These are phyloP conservation scores for Ambrosiella cleistominuta DNA, from an alignment of 2,329 filamentous ascomycete species.

Conservation along the genomic window DNA sequence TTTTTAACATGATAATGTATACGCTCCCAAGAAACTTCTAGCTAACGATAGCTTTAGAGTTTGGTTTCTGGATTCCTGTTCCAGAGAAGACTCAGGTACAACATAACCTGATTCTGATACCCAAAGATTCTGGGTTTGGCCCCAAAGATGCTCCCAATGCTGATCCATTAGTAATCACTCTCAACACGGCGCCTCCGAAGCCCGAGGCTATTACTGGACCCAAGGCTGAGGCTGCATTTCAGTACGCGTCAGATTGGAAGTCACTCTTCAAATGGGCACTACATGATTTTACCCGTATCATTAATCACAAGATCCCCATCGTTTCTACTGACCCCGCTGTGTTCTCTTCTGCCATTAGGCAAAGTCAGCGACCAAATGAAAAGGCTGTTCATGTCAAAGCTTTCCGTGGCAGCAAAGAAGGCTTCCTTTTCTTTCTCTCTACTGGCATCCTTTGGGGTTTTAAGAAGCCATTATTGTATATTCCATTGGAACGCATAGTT, in stretches of 20 bases:
- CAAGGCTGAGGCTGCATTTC: slow-evolving; percentile 30
- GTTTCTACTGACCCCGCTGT: slow-evolving; percentile 34
- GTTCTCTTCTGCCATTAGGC: slow-evolving; percentile 39
- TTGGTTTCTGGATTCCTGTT: slow-evolving; percentile 45
- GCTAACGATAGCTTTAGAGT: slow-evolving; percentile 25
- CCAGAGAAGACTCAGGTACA: slow-evolving; percentile 49
- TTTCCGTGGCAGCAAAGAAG: slow-evolving; percentile 51
- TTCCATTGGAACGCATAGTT: slow-evolving; percentile 41
- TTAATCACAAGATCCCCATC: slow-evolving; percentile 31
- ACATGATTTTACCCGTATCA: slow-evolving; percentile 31
- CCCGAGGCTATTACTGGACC: slow-evolving; percentile 36
- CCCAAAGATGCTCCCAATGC: slow-evolving; percentile 25
- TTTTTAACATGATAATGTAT: background rate
- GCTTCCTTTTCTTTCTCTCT: slow-evolving; percentile 48
- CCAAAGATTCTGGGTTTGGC: slow-evolving; percentile 34
- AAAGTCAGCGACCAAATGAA: slow-evolving; percentile 41
- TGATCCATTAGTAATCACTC: slow-evolving; percentile 48
- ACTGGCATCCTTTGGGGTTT: slow-evolving; percentile 52
- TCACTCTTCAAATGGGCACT: slow-evolving; percentile 45
- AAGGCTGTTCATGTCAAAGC: slow-evolving; percentile 48
- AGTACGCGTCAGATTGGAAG: slow-evolving; percentile 41
- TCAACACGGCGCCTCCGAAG: slow-evolving; percentile 42
- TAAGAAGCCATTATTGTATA: slow-evolving; percentile 50
- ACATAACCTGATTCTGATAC: slow-evolving; percentile 48
- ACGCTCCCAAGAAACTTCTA: background rate